Conservation (phyloP, 768 basidiomycete genomes). For the Tricholoma sp. region DNA sequence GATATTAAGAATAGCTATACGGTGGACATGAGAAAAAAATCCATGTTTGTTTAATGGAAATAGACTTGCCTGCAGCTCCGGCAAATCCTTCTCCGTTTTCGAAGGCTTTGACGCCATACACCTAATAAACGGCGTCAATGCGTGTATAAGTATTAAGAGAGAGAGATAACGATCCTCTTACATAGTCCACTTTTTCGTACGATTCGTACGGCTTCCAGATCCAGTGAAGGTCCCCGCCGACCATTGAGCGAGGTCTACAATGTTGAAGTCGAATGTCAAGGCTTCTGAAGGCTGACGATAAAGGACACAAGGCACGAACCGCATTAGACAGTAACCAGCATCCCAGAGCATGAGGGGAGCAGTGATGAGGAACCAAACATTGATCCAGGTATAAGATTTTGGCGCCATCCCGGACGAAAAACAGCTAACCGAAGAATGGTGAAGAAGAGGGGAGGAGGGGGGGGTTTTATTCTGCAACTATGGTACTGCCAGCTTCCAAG, state of each 20-base stretch:
- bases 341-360: constrained; percentile 68
- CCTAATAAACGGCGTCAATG: constrained; percentile 27
- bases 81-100: constrained; percentile 67
- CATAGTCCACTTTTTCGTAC: constrained; percentile 51
- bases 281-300: constrained; percentile 12
- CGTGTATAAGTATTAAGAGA: too few relatives aligned
- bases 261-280: constrained; percentile 3
- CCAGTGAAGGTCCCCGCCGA: constrained; percentile 78
- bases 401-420: constrained; percentile 20
- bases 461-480: constrained; percentile 4
- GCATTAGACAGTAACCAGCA: constrained; percentile 45
- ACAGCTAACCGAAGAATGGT: not conserved
- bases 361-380: constrained; percentile 53
- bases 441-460: constrained; percentile 8
- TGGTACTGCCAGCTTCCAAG: not conserved
- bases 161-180: constrained; percentile 13
- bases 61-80: constrained; percentile 59
- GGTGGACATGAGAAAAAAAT: not conserved
- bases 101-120: constrained; percentile 66
- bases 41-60: not conserved
- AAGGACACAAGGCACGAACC: constrained; percentile 36
- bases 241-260: constrained; percentile 37
- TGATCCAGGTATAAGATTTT: constrained; percentile 41
- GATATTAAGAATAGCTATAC: constrained; percentile 63
- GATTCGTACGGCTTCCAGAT: constrained; percentile 72